Percentiles rank a stretch among this genome's conserved stretches.
These are phyloP conservation scores for Tubosaeta sp. DNA, from an alignment of 768 basidiomycete genomes.

Conservation along the genomic window DNA sequence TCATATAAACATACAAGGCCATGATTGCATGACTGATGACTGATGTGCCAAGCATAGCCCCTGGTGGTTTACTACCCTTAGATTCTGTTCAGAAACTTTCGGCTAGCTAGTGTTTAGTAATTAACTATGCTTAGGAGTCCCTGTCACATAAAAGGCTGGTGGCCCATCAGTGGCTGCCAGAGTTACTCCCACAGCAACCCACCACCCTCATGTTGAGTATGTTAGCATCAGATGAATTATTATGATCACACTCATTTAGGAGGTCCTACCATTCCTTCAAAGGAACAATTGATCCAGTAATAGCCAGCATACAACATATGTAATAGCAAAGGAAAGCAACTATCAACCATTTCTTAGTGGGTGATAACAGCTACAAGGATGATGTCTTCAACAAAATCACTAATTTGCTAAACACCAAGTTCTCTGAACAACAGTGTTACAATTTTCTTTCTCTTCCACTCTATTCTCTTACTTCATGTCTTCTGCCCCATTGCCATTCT, in stretches of 20 bases:
- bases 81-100: too few relatives aligned
- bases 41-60: too few relatives aligned
- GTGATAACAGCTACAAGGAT: neutral
- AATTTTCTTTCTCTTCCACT: too few relatives aligned
- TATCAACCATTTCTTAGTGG: neutral
- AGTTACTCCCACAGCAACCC: neutral
- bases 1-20: too few relatives aligned
- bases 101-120: neutral
- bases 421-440: neutral
- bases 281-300: neutral
- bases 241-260: neutral
- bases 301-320: neutral
- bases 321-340: neutral
- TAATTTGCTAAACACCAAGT: neutral
- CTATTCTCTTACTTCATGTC: too few relatives aligned
- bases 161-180: neutral
- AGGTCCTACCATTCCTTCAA: neutral
- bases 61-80: too few relatives aligned
- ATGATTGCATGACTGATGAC: too few relatives aligned
- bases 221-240: neutral
- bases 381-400: neutral
- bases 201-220: neutral
- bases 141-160: neutral
- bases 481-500: too few relatives aligned
- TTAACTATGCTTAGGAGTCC: neutral